Base-by-base conservation (phyloP, 106 monocot genomes). In the Posidonia australis region DNA sequence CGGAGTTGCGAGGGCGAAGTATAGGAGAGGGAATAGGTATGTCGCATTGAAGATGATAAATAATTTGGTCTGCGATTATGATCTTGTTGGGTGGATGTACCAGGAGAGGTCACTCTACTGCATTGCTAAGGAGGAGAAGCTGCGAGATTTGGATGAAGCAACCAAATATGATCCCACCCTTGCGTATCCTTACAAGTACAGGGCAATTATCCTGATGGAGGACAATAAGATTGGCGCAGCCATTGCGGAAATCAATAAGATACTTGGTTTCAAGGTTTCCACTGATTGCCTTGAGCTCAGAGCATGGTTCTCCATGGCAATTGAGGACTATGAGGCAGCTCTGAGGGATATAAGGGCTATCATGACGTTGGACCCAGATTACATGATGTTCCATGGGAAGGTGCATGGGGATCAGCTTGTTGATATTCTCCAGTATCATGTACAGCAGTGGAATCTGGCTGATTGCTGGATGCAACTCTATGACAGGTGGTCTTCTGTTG, bases 401-500 rank as follows among this genome's bases (percentile, higher is more conserved):
- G 60, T 88, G 51, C 87, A 79, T 32, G 98, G 88, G 10, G 88
- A 99, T 21, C 91, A 85, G 58, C 67, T 91, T 63, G 77, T 91
- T 46, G 98, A 91, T 63, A 26, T 81, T 6, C 83, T 99, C 61
- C 78, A 68, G 74, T 80, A 84, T 49, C 74, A 81, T 19, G 91
- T 88, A 62, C 82, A 77, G 58, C 87, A 85, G 58, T 85, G 76
- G 87, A 81, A 78, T 49, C 76, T 88, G 81, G 98, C 83, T 3
- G 98, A 99, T 71, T 99, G 98, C 65, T 99, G 98, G 98, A 85
- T 99, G 98, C 87, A 88, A 77, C 79, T 99, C 28, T 92, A 91
- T 65, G 91, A 99, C 44, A 60, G 91, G 48, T 99, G 98, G 98
- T 99, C 91, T 26, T 80, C 85, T 12, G 98, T 91, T 41, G 98